Evolutionary conservation across 2,329 filamentous ascomycete genomes (phyloP).

Genomic region (Epichloe aotearoae): DNA sequence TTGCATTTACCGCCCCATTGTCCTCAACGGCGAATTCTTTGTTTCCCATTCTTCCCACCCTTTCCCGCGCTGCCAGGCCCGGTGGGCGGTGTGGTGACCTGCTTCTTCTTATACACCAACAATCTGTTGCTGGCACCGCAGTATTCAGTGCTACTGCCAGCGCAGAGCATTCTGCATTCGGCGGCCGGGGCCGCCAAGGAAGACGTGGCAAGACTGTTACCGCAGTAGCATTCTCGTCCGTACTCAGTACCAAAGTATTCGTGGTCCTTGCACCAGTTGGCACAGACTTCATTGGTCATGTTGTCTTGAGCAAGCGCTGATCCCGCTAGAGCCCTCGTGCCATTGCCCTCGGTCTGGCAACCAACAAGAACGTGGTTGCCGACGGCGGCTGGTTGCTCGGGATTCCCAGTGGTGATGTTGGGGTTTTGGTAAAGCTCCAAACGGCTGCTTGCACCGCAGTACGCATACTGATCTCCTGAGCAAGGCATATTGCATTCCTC

Average conservation of each 20-base stretch:
- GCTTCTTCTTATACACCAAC: slow-evolving; percentile 20
- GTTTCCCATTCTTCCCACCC: background rate
- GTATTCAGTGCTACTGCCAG: slow-evolving; percentile 22
- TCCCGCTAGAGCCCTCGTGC: slow-evolving; percentile 19
- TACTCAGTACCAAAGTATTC: slow-evolving; percentile 25
- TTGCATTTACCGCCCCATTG: background rate
- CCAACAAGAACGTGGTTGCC: slow-evolving; percentile 21
- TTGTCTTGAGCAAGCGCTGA: slow-evolving; percentile 11
- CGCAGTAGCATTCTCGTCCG: slow-evolving; percentile 25
- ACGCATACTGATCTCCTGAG: slow-evolving; percentile 18
- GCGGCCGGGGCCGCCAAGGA: slow-evolving; percentile 15
- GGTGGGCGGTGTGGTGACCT: background rate
- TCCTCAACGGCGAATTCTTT: background rate
- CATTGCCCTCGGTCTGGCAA: slow-evolving; percentile 24
- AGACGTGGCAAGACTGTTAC: slow-evolving; percentile 15
- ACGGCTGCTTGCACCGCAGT: slow-evolving; percentile 19
- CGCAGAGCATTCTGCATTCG: slow-evolving; percentile 29
- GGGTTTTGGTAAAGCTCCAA: slow-evolving; percentile 22
- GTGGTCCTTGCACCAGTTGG: slow-evolving; percentile 17
- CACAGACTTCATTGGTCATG: slow-evolving; percentile 23
- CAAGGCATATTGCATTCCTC: slow-evolving; percentile 23
- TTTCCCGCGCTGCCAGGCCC: background rate
- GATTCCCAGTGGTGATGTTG: slow-evolving; percentile 13
- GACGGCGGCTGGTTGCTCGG: slow-evolving; percentile 18
- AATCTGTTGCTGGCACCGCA: slow-evolving; percentile 28